Conservation (phyloP, 2,329 filamentous ascomycete genomes). For the Phialophora verrucosa region DNA sequence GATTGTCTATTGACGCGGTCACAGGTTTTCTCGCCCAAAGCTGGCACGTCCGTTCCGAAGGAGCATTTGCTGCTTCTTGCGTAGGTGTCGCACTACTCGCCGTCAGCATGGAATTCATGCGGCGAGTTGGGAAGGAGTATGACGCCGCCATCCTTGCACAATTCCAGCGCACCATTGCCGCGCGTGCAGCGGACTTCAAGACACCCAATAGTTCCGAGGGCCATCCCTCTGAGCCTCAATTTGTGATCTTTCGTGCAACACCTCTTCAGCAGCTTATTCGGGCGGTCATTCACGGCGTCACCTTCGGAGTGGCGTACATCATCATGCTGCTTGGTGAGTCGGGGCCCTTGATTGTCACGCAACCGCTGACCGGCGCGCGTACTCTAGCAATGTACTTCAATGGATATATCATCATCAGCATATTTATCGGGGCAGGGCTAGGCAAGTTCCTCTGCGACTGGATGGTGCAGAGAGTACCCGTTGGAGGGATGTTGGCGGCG, state of each 20-base stretch:
- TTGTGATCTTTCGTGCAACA: slow-evolving; percentile 32
- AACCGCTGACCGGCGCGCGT: not conserved
- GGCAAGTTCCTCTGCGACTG: slow-evolving; percentile 78
- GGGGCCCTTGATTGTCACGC: not conserved
- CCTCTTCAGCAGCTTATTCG: slow-evolving; percentile 36
- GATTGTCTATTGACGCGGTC: slow-evolving; percentile 59
- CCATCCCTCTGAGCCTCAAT: slow-evolving; percentile 20
- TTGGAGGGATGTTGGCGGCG: slow-evolving; percentile 12
- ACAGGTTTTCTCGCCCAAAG: slow-evolving; percentile 68
- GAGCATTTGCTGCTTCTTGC: slow-evolving; percentile 78
- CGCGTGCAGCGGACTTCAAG: slow-evolving; percentile 6
- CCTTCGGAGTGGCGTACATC: slow-evolving; percentile 55
- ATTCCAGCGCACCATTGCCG: slow-evolving; percentile 29
- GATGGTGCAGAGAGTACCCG: slow-evolving; percentile 52
- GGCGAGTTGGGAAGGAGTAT: slow-evolving; percentile 73
- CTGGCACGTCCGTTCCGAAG: slow-evolving; percentile 68
- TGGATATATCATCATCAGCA: slow-evolving; percentile 79
- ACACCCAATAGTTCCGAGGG: not conserved
- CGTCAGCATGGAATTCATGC: slow-evolving; percentile 72
- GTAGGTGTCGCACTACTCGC: slow-evolving; percentile 78
- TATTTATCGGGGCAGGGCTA: slow-evolving; percentile 75
- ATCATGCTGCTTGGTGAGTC: slow-evolving; percentile 72
- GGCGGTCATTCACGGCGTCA: slow-evolving; percentile 32
- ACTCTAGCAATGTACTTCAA: slow-evolving; percentile 67
- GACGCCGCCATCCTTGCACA: slow-evolving; percentile 61